These are phyloP conservation scores for Naumovozyma castellii DNA, from an alignment of 805 yeast species.

Conservation along the genomic window DNA sequence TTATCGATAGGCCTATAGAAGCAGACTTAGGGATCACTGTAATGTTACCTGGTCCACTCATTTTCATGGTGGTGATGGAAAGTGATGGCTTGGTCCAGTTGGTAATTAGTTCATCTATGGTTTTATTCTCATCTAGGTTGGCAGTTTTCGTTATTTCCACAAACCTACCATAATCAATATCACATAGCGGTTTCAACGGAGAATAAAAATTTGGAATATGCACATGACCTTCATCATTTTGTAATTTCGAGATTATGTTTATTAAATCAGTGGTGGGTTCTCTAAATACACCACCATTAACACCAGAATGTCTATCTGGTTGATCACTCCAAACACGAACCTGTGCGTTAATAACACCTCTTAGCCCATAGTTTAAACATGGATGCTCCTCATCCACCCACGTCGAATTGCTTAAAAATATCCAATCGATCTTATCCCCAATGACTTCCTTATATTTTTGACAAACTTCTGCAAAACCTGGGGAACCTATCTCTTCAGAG, in stretches of 20 bases:
- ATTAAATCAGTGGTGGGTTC: conserved; percentile 88
- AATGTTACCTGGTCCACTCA: conserved; percentile 82
- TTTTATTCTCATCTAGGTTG: conserved; percentile 20
- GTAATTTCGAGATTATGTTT: conserved; percentile 56
- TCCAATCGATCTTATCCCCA: conserved; percentile 74
- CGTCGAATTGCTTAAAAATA: conserved; percentile 78
- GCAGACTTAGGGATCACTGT: conserved; percentile 85
- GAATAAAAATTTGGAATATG: conserved; percentile 63
- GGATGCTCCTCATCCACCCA: conserved; percentile 90
- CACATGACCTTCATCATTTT: conserved; percentile 46
- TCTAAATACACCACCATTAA: conserved; percentile 82
- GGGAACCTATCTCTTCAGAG: conserved; percentile 89
- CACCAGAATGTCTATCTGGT: conserved; percentile 93
- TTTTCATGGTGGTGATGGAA: conserved; percentile 73
- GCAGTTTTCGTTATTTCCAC: conserved; percentile 45
- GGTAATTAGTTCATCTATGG: conserved; percentile 49
- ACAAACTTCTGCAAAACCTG: conserved; percentile 71
- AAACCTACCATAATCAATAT: conserved; percentile 51
- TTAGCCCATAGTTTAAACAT: conserved; percentile 84
- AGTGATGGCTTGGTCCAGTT: conserved; percentile 89
- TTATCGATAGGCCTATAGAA: conserved; percentile 63
- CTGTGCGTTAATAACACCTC: conserved; percentile 83
- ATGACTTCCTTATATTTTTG: conserved; percentile 40
- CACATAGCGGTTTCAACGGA: conserved; percentile 48
- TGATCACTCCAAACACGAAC: conserved; percentile 59